Evolutionary conservation across 148 eudicot species (phyloP), one percentile per base, ranked within the genome.

Genomic region (Cornus kousa): DNA sequence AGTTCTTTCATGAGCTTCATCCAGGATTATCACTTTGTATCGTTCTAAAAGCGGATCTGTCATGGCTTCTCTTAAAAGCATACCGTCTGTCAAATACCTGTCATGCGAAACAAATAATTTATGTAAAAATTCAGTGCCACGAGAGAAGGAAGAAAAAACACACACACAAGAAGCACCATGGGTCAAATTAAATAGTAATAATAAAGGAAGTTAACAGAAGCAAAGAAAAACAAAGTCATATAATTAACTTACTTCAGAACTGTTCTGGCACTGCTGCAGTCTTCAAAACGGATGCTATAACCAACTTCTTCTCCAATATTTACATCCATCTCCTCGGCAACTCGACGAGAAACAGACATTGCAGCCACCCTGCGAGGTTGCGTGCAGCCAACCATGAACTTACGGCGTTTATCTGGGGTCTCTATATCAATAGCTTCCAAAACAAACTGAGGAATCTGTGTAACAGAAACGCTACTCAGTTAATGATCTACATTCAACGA

Each of bases 291-390:
- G 67, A 94, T 91, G 81, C 95, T 91, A 67, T 91, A 94, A 88
- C 98, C 98, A 77, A 94, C 98, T 90, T 96, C 98, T 73, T 94
- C 98, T 67, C 99, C 99, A 65, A 96, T 88, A 16, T 90, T 89
- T 11, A 96, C 99, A 84, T 96, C 99, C 98, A 96, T 94, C 81
- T 96, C 99, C 81, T 96, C 98, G 46, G 99, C 88, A 81, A 96
- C 98, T 77, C 99, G 89, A 5, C 98, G 92, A 16, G 98, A 94
- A 43, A 96, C 99, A 70, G 99, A 96, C 98, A 96, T 96, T 64
- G 99, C 99, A 67, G 99, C 99, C 77, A 96, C 99, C 85, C 99
- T 91, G 68, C 97, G 92, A 23, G 99, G 99, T 82, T 96, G 98
- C 1, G 99, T 96, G 85, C 99, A 96, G 11, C 78, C 99, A 77